Base-by-base conservation (phyloP, 495 filamentous ascomycete species). In the Talaromyces trachyspermus region DNA sequence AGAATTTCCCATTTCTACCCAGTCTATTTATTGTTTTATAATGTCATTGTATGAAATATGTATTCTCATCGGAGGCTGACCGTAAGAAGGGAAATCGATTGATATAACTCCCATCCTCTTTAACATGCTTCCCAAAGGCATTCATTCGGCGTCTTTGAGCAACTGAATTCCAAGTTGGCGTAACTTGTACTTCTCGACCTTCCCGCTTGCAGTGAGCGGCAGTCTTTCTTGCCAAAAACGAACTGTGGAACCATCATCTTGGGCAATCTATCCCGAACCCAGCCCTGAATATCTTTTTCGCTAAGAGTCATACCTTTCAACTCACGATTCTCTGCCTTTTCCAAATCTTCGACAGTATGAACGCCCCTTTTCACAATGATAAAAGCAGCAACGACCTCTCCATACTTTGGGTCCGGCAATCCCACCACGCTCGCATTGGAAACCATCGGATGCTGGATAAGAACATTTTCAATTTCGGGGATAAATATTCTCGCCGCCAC, bases 381-480 rank as follows among this genome's bases (percentile, higher is more conserved):
- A 61, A 89, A 90, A 10, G 80, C 85, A 9, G 76, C 84, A 3
- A 90, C 85, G 0, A 72, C 66, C 66, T 92, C 87, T 3, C 87
- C 87, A 48, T 87, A 84, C 53, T 68, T 63, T 50, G 84, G 77
- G 54, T 89, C 85, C 43, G 46, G 47, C 10, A 57, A 49, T 0
- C 56, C 59, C 2, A 62, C 49, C 1, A 57, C 59, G 20, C 52
- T 53, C 10, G 52, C 56, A n/a, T 57, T 49, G 11, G n/a, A 29
- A n/a, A 62, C 49, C 0, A 46, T 23, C 0, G 50, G 40, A 36
- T 62, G 54, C 4, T 15, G 3, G 22, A 53, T 33, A 1, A 62
- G 30, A 18, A 56, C 44, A 5, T 59, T 56, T 30, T 62, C 56
- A 29, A 59, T 62, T 32, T 62, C 59, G 1, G 39, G 59, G 56